Conservation (phyloP, 78 protist genomes). For the Dictyostelium brefeldianum region DNA sequence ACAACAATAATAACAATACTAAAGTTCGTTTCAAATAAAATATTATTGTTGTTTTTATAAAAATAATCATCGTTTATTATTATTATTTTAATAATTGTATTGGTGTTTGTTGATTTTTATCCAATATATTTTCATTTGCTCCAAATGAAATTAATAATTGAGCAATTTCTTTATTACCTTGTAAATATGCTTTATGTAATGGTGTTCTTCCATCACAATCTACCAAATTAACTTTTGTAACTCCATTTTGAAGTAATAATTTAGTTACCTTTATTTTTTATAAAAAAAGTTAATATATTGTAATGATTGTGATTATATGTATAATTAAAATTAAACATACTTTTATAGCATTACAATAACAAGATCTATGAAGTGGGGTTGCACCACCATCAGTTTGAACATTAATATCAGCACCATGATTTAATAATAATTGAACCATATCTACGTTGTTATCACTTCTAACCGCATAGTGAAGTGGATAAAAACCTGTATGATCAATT, state of each 20-base stretch:
- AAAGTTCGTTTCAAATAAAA: not conserved
- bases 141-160: not conserved
- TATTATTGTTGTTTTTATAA: not conserved
- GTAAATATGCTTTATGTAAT: slow-evolving; percentile 58
- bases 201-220: slow-evolving; percentile 74
- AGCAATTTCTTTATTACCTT: slow-evolving; percentile 12
- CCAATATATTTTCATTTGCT: not conserved
- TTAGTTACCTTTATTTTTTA: not conserved
- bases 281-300: not conserved
- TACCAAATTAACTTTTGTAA: not conserved
- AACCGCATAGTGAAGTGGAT: slow-evolving; percentile 70
- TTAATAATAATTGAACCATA: not conserved
- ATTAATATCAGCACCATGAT: slow-evolving; percentile 25
- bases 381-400: slow-evolving; percentile 39
- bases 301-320: too few species aligned
- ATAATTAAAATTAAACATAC: not conserved
- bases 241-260: not conserved
- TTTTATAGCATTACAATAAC: slow-evolving; percentile 36
- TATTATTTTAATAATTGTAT: not conserved
- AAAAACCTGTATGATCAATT: slow-evolving; percentile 36
- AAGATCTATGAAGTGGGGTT: slow-evolving; percentile 54
- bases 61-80: too few species aligned
- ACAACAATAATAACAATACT: not conserved
- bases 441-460: slow-evolving; percentile 5
- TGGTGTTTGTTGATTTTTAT: slow-evolving; percentile 15